Base-by-base conservation (phyloP, 2,329 filamentous ascomycete genomes). In the Dryadomyces sulphureus region DNA sequence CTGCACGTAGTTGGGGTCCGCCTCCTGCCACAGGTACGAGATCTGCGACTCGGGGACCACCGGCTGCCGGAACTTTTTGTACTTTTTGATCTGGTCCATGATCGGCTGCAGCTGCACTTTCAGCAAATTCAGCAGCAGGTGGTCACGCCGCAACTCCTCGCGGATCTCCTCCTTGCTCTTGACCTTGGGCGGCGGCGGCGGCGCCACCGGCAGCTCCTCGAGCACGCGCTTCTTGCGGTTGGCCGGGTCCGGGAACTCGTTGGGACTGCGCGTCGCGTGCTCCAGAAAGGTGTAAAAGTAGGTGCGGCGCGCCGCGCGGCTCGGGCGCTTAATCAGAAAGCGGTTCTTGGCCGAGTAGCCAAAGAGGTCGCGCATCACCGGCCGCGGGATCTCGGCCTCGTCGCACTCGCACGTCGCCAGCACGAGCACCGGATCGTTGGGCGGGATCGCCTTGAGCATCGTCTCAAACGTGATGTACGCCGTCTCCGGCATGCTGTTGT, bases 61-160 rank as follows among this genome's bases (percentile, higher is more conserved):
- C 1, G 86, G 81, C 46, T 79, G 78, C 50, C 88, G 76, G 64
- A 96, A 96, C 54, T 87, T 87, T 59, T 82, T 85, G 65, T 94
- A 94, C 59, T 84, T 88, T 61, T 94, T 92, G 59, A 98, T 86
- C 63, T 95, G 87, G 54, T 98, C 90, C 88, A 98, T 95, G 54
- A 96, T 86, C 2, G 86, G 87, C 61, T 95, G 89, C 46, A 98
- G 78, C 45, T 82, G 71, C 35, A 94, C 79, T 66, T 96, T 98
- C 53, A 98, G 68, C 48, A 82, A 68, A 59, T 96, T 95, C 45
- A 96, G 71, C 11, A 81, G 77, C 52, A 90, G 79, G 42, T 86
- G 80, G 57, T 98, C 93, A 51, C 77, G 77, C 62, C 87, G 84
- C 62, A 83, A 84, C 59, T 90, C 79, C 2, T 75, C 77, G 59